Evolutionary conservation across 345 rosid species (phyloP).

Genomic region (Populus simonii): DNA sequence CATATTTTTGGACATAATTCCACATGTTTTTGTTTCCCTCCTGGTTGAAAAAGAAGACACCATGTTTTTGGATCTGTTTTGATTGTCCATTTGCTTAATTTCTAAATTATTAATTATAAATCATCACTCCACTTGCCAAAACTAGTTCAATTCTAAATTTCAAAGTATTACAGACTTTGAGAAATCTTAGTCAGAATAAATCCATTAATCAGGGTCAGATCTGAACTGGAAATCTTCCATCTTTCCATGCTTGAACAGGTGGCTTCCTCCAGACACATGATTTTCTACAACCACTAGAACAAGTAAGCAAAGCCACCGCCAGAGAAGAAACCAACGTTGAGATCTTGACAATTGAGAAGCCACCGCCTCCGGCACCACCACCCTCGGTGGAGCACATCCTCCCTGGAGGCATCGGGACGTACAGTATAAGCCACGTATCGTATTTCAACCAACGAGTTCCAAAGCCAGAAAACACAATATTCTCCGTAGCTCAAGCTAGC

Average conservation of each 20-base stretch:
- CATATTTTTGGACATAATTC: background rate
- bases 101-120: background rate
- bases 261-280: slow-evolving; percentile 71
- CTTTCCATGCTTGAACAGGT: slow-evolving; percentile 32
- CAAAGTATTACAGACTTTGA: background rate
- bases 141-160: too few relatives aligned
- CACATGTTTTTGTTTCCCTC: background rate
- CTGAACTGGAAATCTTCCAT: background rate
- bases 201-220: background rate
- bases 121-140: background rate
- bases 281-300: slow-evolving; percentile 67
- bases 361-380: slow-evolving; percentile 54
- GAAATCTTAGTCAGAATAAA: background rate
- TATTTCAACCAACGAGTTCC: slow-evolving; percentile 55
- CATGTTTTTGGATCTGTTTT: background rate
- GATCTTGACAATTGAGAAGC: slow-evolving; percentile 46
- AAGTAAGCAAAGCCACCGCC: slow-evolving; percentile 41
- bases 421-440: slow-evolving; percentile 71
- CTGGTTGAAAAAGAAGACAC: background rate
- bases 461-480: slow-evolving; percentile 64
- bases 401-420: slow-evolving; percentile 94
- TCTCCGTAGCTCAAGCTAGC: slow-evolving; percentile 44
- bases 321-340: slow-evolving; percentile 52
- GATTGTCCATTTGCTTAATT: background rate
- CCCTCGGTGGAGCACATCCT: slow-evolving; percentile 59